phyloP scores from a whole-genome alignment of 441 rosid species.

The Pelargonium australe region DNA sequence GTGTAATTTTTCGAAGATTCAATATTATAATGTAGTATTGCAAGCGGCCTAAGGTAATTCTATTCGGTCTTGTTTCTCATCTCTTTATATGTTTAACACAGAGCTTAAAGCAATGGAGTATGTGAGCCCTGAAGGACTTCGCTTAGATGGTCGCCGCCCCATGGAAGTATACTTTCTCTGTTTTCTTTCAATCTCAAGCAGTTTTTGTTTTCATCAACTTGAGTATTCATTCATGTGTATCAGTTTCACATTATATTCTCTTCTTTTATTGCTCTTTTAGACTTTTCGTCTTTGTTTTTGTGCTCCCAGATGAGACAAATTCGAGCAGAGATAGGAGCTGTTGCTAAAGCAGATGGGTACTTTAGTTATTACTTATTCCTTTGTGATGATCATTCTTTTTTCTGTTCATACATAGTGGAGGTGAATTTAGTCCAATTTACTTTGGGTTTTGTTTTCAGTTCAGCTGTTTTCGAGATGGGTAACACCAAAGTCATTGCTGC shows the following conservation, averaged over 20 bases:
- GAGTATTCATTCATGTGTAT: background rate
- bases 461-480: slow-evolving; percentile 88
- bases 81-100: too few species aligned
- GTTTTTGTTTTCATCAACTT: background rate
- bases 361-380: background rate
- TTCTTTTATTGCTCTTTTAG: background rate
- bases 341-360: slow-evolving; percentile 80
- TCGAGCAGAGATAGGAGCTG: slow-evolving; percentile 71
- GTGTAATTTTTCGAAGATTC: too few species aligned
- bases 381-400: background rate
- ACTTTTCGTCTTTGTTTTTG: background rate
- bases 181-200: background rate
- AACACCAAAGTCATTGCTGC: slow-evolving; percentile 93
- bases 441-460: slow-evolving; percentile 30
- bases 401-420: background rate
- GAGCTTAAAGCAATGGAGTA: slow-evolving; percentile 46
- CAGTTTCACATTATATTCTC: background rate
- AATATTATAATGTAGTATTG: too few species aligned
- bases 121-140: slow-evolving; percentile 86
- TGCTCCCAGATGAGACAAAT: slow-evolving; percentile 70
- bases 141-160: slow-evolving; percentile 75
- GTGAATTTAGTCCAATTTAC: background rate
- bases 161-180: slow-evolving; percentile 47
- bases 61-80: too few species aligned
- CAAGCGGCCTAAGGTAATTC: too few species aligned